A percentile compares a stretch with the other conserved stretches of the same genome.
These are phyloP conservation scores for Carex parvula DNA, from an alignment of 176 grass and related monocot genomes.

Conservation along the genomic window DNA sequence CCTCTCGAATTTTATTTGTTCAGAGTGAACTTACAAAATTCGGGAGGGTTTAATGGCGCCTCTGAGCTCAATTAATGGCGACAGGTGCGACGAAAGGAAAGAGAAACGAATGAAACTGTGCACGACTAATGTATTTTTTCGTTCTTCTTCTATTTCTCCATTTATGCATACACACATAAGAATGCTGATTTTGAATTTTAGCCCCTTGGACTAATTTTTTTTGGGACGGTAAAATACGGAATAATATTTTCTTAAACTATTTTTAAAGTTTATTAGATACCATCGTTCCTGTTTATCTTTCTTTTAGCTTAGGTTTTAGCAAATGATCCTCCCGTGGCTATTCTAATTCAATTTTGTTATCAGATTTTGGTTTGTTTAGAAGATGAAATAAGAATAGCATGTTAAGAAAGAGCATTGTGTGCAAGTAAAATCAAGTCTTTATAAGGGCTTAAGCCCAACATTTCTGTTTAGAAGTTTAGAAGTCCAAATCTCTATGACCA, in stretches of 20 bases:
- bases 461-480: background rate
- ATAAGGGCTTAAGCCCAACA: background rate
- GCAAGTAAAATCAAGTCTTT: background rate
- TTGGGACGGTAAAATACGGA: background rate
- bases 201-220: background rate
- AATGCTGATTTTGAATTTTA: background rate
- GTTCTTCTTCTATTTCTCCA: background rate
- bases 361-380: background rate
- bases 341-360: background rate
- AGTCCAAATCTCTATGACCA: background rate
- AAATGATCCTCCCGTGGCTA: background rate
- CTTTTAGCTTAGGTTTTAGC: background rate
- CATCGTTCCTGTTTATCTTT: background rate
- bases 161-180: background rate
- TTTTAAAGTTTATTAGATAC: background rate
- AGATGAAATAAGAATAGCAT: constrained; percentile 6
- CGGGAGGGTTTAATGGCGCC: constrained; percentile 11
- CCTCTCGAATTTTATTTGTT: background rate
- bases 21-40: background rate
- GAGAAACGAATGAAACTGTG: background rate
- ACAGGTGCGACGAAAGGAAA: background rate
- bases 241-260: background rate
- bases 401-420: background rate
- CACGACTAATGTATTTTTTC: constrained; percentile 13
- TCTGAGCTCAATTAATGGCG: constrained; percentile 24